These are phyloP conservation scores for Macrolepiota albuminosa DNA, from an alignment of 768 basidiomycete genomes.

Conservation along the genomic window DNA sequence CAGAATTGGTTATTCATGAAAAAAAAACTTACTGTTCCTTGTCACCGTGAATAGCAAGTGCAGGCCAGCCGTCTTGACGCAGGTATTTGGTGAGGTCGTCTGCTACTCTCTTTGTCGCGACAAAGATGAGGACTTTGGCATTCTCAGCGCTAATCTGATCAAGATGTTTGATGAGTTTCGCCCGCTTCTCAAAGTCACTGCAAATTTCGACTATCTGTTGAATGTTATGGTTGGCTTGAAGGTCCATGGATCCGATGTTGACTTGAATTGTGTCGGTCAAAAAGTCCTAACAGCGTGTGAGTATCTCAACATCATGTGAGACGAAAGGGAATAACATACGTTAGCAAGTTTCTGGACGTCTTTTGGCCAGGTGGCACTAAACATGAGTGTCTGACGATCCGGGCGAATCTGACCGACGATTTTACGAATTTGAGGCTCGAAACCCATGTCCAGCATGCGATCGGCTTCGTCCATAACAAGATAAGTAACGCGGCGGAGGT, in stretches of 20 bases:
- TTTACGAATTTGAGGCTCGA: slow-evolving; percentile 99
- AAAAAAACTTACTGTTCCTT: slow-evolving; percentile 80
- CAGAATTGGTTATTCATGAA: background rate
- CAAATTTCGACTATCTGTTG: slow-evolving; percentile 93
- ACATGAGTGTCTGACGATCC: slow-evolving; percentile 98
- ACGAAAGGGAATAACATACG: slow-evolving; percentile 32
- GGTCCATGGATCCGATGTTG: slow-evolving; percentile 98
- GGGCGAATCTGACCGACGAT: slow-evolving; percentile 97
- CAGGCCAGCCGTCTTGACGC: slow-evolving; percentile 99
- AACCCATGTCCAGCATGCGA: slow-evolving; percentile 99
- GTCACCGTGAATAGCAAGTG: slow-evolving; percentile 97
- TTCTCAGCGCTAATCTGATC: slow-evolving; percentile 96
- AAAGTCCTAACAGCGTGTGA: slow-evolving; percentile 66
- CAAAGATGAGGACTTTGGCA: slow-evolving; percentile 98
- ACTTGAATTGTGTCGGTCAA: slow-evolving; percentile 95
- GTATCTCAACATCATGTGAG: background rate
- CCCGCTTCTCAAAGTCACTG: slow-evolving; percentile 96
- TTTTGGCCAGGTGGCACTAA: slow-evolving; percentile 99
- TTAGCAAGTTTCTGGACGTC: slow-evolving; percentile 97
- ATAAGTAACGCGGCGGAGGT: slow-evolving; percentile 93
- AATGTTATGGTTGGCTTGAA: slow-evolving; percentile 98
- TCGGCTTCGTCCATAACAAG: slow-evolving; percentile 99
- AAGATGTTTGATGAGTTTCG: slow-evolving; percentile 93
- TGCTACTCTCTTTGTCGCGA: slow-evolving; percentile 95
- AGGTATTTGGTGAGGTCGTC: slow-evolving; percentile 98